Conservation (phyloP, 345 rosid genomes). For the Zanthoxylum bungeanum region DNA sequence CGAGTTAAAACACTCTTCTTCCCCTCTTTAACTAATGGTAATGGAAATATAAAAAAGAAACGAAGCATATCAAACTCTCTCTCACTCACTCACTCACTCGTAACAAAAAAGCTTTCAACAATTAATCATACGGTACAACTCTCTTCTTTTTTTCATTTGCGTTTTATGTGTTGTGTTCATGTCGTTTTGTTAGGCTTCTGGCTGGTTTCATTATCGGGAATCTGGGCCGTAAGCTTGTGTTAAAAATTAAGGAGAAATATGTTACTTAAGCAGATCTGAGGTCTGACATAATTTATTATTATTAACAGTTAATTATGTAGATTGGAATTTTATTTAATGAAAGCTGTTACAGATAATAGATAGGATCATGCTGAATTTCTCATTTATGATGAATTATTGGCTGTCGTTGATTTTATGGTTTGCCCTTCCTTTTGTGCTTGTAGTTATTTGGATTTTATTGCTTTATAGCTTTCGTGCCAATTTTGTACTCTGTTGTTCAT, state of each 20-base stretch:
- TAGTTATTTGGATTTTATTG: not conserved
- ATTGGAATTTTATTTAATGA: too few relatives aligned
- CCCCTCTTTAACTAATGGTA: too few relatives aligned
- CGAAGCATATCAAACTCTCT: not conserved
- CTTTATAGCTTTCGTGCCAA: not conserved
- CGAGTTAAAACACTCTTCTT: too few relatives aligned
- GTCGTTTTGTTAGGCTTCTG: not conserved
- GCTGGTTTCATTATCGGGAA: not conserved
- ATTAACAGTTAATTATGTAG: too few relatives aligned
- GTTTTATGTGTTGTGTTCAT: not conserved
- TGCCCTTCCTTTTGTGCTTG: not conserved
- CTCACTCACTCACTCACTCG: too few relatives aligned
- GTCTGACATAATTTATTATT: not conserved
- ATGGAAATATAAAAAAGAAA: too few relatives aligned
- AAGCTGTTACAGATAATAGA: too few relatives aligned
- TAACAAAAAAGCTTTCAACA: too few relatives aligned
- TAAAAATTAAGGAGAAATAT: too few relatives aligned
- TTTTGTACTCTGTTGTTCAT: not conserved
- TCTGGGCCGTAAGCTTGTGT: not conserved
- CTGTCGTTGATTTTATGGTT: not conserved
- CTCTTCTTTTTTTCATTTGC: not conserved
- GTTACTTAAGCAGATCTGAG: conserved; percentile 8
- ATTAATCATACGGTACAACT: not conserved
- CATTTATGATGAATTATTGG: not conserved
- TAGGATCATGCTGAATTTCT: too few relatives aligned